Evolutionary conservation across 441 rosid genomes (phyloP).

Genomic region (Gossypium trilobum): DNA sequence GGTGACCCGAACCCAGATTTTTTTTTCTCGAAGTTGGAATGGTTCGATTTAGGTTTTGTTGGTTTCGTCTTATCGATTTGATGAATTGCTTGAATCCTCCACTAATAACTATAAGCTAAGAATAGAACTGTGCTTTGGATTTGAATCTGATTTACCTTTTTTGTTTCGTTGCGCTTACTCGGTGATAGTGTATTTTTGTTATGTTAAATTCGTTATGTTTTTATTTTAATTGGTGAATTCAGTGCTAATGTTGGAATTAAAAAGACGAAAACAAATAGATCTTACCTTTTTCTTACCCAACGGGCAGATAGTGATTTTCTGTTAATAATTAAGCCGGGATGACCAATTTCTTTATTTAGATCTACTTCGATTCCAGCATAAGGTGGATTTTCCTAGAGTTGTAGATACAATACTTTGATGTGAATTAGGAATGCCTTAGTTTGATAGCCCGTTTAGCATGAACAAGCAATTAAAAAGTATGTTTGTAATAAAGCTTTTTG

Average conservation of each 20-base stretch:
- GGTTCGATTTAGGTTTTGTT: background rate
- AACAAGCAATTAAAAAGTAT: background rate
- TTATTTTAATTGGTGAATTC: background rate
- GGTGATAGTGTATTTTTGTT: background rate
- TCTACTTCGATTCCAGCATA: background rate
- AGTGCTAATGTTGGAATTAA: background rate
- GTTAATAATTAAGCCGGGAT: background rate
- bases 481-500: background rate
- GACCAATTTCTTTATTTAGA: background rate
- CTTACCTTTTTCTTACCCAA: background rate
- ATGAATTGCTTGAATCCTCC: background rate
- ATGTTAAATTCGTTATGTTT: background rate
- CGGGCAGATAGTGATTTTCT: background rate
- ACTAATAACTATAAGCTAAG: background rate
- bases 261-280: background rate
- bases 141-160: conserved; percentile 5
- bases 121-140: background rate
- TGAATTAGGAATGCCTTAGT: background rate
- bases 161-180: background rate
- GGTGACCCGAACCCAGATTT: background rate
- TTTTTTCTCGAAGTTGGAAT: background rate
- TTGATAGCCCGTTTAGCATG: background rate
- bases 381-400: background rate
- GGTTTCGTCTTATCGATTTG: background rate
- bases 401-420: background rate